A percentile compares a stretch with the other conserved stretches of the same genome.
phyloP scores from a whole-genome alignment of 441 rosid genomes.

The Hura crepitans region DNA sequence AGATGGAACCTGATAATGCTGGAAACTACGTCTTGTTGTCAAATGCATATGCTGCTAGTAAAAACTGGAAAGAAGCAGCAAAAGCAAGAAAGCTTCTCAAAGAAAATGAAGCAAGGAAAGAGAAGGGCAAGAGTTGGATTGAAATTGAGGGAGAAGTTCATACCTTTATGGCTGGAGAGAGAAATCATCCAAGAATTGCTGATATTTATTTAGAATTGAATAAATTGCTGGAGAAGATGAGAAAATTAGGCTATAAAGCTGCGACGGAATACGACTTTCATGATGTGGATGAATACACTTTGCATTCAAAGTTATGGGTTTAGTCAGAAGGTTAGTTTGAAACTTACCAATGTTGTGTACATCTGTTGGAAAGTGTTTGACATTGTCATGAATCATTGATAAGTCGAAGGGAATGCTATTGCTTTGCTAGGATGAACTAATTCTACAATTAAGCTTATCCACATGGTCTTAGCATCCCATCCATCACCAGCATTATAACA shows the following conservation, averaged over 20 bases:
- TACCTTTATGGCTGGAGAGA: conserved; percentile 56
- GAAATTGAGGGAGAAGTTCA: conserved; percentile 62
- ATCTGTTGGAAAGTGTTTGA: no score
- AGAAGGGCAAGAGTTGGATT: conserved; percentile 76
- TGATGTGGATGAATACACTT: conserved; percentile 50
- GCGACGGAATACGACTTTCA: conserved; percentile 50
- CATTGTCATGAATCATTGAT: no score
- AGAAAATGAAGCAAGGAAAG: conserved; percentile 52
- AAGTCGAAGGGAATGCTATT: no score
- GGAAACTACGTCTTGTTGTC: conserved; percentile 70
- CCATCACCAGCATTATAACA: conserved; percentile 97
- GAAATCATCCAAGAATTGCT: conserved; percentile 46
- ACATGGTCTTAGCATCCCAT: conserved; percentile 82
- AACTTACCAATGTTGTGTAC: not conserved
- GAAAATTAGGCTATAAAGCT: conserved; percentile 45
- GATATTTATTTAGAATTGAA: conserved; percentile 50
- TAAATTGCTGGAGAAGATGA: conserved; percentile 42
- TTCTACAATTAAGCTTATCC: no score
- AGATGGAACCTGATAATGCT: conserved; percentile 65
- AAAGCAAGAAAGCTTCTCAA: conserved; percentile 51
- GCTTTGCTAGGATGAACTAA: no score
- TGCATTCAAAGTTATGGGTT: no score
- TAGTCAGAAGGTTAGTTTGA: no score
- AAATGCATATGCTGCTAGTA: conserved; percentile 54
- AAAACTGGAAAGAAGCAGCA: conserved; percentile 61